These are phyloP conservation scores for Quercus alba DNA, from an alignment of 306 rosid genomes.

Conservation along the genomic window DNA sequence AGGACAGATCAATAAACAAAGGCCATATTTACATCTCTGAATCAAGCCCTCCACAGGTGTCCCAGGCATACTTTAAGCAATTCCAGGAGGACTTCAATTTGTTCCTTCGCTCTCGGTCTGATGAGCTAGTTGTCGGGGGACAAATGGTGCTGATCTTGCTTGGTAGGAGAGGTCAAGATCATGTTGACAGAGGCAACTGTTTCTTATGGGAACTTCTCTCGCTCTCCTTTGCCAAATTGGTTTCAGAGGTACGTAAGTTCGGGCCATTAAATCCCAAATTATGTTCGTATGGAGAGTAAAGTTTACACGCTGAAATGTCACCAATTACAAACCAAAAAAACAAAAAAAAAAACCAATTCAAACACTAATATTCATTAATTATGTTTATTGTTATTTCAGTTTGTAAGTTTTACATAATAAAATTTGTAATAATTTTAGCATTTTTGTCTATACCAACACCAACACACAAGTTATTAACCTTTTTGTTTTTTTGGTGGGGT, in stretches of 20 bases:
- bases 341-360: too few relatives aligned
- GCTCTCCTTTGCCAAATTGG: constrained; percentile 52
- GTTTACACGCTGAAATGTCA: too few relatives aligned
- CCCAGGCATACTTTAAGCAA: constrained; percentile 65
- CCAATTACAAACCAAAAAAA: too few relatives aligned
- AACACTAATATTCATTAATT: too few relatives aligned
- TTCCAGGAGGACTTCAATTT: constrained; percentile 65
- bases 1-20: constrained; percentile 56
- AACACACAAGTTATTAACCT: too few relatives aligned
- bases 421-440: too few relatives aligned
- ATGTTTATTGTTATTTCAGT: too few relatives aligned
- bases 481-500: background rate
- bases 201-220: constrained; percentile 79
- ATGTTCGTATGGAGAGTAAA: too few relatives aligned
- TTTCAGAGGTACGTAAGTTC: constrained; percentile 51
- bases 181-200: constrained; percentile 80
- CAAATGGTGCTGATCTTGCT: constrained; percentile 71
- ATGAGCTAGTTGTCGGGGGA: constrained; percentile 70
- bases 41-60: constrained; percentile 56
- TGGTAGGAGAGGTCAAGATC: constrained; percentile 67
- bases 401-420: too few relatives aligned
- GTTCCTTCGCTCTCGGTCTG: constrained; percentile 64
- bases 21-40: constrained; percentile 69
- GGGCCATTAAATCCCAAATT: too few relatives aligned
- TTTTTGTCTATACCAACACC: too few relatives aligned